A percentile compares a stretch with the other conserved stretches of the same genome.
These are phyloP conservation scores for Emydomyces testavorans DNA, from an alignment of 2,329 filamentous ascomycete species.

Conservation along the genomic window DNA sequence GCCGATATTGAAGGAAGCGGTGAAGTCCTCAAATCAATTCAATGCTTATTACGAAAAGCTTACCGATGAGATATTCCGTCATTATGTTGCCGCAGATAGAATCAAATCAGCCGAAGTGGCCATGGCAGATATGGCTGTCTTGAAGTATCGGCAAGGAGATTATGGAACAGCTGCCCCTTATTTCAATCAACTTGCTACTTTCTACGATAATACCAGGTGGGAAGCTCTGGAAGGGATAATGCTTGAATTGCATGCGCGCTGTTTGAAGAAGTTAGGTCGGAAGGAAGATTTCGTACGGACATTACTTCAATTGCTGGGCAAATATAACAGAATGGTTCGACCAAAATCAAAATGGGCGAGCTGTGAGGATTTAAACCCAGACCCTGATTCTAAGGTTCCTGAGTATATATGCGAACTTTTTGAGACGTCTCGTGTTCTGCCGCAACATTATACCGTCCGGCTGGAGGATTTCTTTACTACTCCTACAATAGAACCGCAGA, in stretches of 20 bases:
- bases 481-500: constrained; percentile 54
- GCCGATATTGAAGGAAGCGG: constrained; percentile 48
- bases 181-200: constrained; percentile 65
- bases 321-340: constrained; percentile 28
- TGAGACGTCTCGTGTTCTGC: constrained; percentile 38
- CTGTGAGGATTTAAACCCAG: background rate
- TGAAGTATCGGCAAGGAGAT: constrained; percentile 68
- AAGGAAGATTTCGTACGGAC: constrained; percentile 70
- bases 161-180: constrained; percentile 62
- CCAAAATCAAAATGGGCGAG: constrained; percentile 22
- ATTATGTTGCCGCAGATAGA: constrained; percentile 70
- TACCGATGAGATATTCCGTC: constrained; percentile 72
- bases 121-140: constrained; percentile 71
- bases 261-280: constrained; percentile 62
- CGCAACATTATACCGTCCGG: constrained; percentile 54
- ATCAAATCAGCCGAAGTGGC: constrained; percentile 64
- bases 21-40: constrained; percentile 53
- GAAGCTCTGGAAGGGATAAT: constrained; percentile 67
- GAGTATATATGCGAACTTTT: constrained; percentile 35
- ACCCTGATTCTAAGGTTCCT: constrained; percentile 24
- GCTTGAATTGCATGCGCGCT: constrained; percentile 73
- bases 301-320: constrained; percentile 52
- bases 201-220: constrained; percentile 71
- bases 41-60: constrained; percentile 59
- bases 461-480: constrained; percentile 63